These are phyloP conservation scores for Austropuccinia psidii DNA, from an alignment of 1,284 basidiomycete species.

Conservation along the genomic window DNA sequence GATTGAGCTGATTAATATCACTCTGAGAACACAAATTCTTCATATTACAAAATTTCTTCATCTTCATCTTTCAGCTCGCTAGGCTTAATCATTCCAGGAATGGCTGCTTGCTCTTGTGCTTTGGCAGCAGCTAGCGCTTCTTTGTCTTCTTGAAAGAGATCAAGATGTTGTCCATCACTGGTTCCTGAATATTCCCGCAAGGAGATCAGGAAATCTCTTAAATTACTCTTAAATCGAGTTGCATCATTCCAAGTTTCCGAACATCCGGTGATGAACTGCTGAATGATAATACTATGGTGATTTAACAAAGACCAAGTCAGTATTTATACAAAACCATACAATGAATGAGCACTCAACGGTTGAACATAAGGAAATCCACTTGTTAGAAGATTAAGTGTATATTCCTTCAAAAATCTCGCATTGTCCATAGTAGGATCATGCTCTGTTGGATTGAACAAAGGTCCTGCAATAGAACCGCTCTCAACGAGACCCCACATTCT, in stretches of 20 bases:
- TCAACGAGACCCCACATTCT: constrained; percentile 91
- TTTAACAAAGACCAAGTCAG: too few relatives aligned
- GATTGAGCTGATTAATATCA: too few relatives aligned
- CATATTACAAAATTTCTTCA: constrained; percentile 57
- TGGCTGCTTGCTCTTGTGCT: constrained; percentile 74
- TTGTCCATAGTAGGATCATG: constrained; percentile 72
- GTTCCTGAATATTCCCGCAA: constrained; percentile 65
- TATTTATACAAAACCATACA: not conserved
- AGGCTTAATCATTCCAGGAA: constrained; percentile 98
- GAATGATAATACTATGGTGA: too few relatives aligned
- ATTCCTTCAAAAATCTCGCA: constrained; percentile 73
- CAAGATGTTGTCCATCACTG: constrained; percentile 62
- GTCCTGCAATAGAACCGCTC: constrained; percentile 68
- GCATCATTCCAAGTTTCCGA: constrained; percentile 81
- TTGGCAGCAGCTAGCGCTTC: constrained; percentile 68
- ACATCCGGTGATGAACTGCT: constrained; percentile 69
- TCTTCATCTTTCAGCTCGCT: constrained; percentile 79
- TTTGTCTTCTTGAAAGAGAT: constrained; percentile 89
- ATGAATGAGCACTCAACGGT: constrained; percentile 39
- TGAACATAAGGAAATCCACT: constrained; percentile 85
- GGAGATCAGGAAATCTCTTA: constrained; percentile 55
- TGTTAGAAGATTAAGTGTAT: constrained; percentile 75
- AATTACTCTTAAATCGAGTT: constrained; percentile 85
- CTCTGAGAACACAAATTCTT: too few relatives aligned
- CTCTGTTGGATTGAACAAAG: constrained; percentile 54